Conservation (phyloP, 768 basidiomycete species). For the Mycena crocata region DNA sequence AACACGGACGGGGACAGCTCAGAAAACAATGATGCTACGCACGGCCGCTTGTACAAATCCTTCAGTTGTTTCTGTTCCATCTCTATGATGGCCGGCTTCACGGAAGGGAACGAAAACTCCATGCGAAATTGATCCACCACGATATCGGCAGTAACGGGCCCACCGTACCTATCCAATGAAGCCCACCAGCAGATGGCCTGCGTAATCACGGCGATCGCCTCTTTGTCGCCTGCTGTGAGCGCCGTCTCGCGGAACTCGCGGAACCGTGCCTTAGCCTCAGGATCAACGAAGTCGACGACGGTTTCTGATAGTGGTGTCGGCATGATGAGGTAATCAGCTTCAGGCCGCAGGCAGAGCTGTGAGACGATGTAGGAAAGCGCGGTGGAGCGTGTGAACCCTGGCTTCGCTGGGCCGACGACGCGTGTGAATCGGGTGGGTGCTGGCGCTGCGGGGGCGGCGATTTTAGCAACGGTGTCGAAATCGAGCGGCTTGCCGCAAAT, state of each 20-base stretch:
- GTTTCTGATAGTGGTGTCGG: neutral
- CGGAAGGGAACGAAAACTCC: neutral
- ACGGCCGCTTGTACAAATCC: conserved; percentile 9
- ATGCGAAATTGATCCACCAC: neutral
- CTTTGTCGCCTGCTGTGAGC: conserved; percentile 1
- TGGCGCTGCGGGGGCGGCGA: neutral
- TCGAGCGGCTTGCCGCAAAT: conserved; percentile 17
- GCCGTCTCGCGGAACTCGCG: conserved; percentile 3
- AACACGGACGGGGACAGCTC: neutral
- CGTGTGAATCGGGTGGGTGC: neutral
- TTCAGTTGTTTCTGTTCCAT: conserved; percentile 2
- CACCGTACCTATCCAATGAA: neutral
- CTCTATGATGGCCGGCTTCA: neutral
- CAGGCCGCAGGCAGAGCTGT: neutral
- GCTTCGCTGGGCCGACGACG: conserved; percentile 1
- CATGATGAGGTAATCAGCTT: conserved; percentile 9
- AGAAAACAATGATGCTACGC: neutral
- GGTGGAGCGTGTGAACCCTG: neutral
- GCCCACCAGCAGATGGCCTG: conserved; percentile 18
- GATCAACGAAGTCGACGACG: neutral
- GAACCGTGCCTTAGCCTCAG: conserved; percentile 6
- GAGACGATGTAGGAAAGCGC: neutral
- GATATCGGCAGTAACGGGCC: neutral
- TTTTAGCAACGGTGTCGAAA: neutral
- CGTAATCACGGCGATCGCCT: conserved; percentile 5